Conservation (phyloP, 179 eudicot genomes). For the Corrigiola litoralis region DNA sequence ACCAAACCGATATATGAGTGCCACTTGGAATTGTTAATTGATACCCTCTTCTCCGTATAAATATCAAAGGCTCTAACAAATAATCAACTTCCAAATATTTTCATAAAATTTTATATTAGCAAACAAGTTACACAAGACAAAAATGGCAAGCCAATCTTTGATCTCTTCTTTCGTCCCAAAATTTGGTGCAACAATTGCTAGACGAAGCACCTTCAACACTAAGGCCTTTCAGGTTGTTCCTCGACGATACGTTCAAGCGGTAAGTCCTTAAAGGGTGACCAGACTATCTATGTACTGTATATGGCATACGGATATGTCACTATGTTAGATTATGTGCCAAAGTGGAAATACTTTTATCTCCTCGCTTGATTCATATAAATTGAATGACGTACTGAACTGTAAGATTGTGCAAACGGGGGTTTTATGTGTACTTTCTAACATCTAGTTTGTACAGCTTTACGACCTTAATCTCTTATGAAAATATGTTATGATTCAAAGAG, state of each 20-base stretch:
- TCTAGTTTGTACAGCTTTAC: too few relatives aligned
- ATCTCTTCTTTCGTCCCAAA: constrained; percentile 12
- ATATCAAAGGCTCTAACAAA: neutral
- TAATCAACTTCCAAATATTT: neutral
- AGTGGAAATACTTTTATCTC: too few relatives aligned
- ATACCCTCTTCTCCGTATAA: constrained; percentile 7
- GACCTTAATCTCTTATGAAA: too few relatives aligned
- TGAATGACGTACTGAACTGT: too few relatives aligned
- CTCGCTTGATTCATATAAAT: too few relatives aligned
- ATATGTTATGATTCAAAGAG: too few relatives aligned
- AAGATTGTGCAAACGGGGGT: too few relatives aligned
- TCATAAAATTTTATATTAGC: neutral
- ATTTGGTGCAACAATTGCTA: neutral
- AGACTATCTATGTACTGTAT: too few relatives aligned
- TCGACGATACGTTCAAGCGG: constrained; percentile 19
- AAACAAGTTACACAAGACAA: neutral
- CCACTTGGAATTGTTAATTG: constrained; percentile 7
- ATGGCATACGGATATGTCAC: neutral
- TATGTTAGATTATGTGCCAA: neutral
- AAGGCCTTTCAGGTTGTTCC: constrained; percentile 10
- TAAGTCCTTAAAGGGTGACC: neutral
- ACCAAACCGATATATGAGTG: neutral
- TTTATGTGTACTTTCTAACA: too few relatives aligned
- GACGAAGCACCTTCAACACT: constrained; percentile 1
- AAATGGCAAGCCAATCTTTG: constrained; percentile 21